Evolutionary conservation across 768 basidiomycete species (phyloP).

Genomic region (Tylopilus vinaceipallidus): DNA sequence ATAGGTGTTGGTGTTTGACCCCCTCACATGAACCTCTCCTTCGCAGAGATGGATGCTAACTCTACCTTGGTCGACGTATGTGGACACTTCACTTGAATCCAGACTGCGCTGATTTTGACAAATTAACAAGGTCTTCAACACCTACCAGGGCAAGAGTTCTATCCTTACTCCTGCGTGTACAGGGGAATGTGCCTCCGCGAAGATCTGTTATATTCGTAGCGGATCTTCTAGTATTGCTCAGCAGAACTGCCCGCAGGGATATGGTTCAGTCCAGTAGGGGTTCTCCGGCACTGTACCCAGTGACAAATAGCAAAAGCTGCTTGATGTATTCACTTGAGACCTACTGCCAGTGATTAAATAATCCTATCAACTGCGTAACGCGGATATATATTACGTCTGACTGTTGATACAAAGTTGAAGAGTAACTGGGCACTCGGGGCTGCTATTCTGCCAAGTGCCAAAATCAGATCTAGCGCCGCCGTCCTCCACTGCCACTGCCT

Average conservation of each 20-base stretch:
- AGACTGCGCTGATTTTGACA: slow-evolving; percentile 1
- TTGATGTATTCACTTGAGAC: background rate
- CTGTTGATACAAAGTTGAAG: slow-evolving; percentile 13
- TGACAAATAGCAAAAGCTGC: background rate
- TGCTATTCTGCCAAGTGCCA: background rate
- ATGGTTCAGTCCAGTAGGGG: slow-evolving; percentile 58
- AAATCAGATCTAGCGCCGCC: slow-evolving; percentile 36
- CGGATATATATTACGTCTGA: slow-evolving; percentile 7
- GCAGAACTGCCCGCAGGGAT: slow-evolving; percentile 59
- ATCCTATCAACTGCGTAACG: background rate
- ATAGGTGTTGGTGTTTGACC: no score
- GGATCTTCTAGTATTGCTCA: slow-evolving; percentile 61
- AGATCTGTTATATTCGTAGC: slow-evolving; percentile 76
- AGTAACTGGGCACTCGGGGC: background rate
- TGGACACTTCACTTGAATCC: slow-evolving; percentile 1
- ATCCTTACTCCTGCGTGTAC: slow-evolving; percentile 53
- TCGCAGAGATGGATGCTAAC: slow-evolving; percentile 56
- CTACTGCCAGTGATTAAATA: background rate
- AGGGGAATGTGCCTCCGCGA: slow-evolving; percentile 60
- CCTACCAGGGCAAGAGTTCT: slow-evolving; percentile 70
- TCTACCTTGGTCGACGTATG: slow-evolving; percentile 56
- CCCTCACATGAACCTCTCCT: no score
- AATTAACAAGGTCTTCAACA: slow-evolving; percentile 54
- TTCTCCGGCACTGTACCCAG: background rate
- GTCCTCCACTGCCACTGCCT: slow-evolving; percentile 60